These are phyloP conservation scores for Pythium diclinum DNA, from an alignment of 352 stramenopile genomes.

Conservation along the genomic window DNA sequence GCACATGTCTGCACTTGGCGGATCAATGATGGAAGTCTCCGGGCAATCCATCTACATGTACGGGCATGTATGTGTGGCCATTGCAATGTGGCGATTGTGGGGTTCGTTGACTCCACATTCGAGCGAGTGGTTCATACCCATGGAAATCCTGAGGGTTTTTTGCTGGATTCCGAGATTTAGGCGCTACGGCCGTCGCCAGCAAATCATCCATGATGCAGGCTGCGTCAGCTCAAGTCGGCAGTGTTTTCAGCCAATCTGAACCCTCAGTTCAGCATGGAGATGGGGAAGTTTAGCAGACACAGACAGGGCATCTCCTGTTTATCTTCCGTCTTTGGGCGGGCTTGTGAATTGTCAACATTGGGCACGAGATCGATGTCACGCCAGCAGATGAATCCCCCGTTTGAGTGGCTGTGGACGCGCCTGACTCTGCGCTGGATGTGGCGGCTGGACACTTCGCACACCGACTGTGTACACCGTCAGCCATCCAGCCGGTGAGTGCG, in stretches of 20 bases:
- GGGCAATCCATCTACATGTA: too few species aligned
- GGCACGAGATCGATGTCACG: constrained; percentile 16
- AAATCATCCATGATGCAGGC: constrained; percentile 14
- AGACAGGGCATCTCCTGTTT: not conserved
- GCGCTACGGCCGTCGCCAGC: not conserved
- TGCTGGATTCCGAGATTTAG: not conserved
- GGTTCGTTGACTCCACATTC: too few species aligned
- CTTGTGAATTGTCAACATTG: constrained; percentile 11
- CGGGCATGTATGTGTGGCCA: too few species aligned
- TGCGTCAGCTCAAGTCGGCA: not conserved
- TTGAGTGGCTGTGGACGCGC: not conserved
- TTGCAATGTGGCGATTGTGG: not conserved
- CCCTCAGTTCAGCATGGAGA: not conserved
- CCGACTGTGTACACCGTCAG: constrained; percentile 4
- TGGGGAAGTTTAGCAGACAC: not conserved
- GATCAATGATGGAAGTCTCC: too few species aligned
- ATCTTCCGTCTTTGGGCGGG: not conserved
- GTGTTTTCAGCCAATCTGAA: constrained; percentile 7
- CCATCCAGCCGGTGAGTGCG: constrained; percentile 4
- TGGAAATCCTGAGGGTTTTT: not conserved
- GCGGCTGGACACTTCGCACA: constrained; percentile 1
- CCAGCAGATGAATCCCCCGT: constrained; percentile 6
- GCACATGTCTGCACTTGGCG: not conserved
- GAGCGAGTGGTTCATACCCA: too few species aligned
- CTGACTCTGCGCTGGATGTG: not conserved